Evolutionary conservation across 495 filamentous ascomycete genomes (phyloP), one percentile per base, ranked within the genome.

Genomic region (Aspergillus avenaceus): DNA sequence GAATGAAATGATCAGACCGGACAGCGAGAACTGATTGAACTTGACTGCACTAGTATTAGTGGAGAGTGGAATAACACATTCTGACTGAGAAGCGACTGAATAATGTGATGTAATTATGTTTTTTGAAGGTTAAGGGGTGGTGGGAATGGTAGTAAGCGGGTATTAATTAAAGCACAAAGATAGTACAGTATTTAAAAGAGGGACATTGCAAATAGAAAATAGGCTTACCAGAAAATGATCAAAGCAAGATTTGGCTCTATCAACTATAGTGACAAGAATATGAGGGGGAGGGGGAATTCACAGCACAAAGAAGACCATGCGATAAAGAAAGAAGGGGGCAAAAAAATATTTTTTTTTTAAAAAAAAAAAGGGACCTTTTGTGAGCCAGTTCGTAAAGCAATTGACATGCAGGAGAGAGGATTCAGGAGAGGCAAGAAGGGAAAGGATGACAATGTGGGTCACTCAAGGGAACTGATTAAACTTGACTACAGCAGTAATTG

Each of bases 361-460:
- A 31, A 18, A 31, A 9, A 21, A 21, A 4, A 26, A 21, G 8
- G 8, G 18, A 3, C 8, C 18, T 36, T 13, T 36, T 8, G 16
- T 28, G 45, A 47, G 29, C 29, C 16, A 47, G 28, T 22, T 22
- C 5, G 19, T 26, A 31, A 19, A 34, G 11, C 29, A 29, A 47
- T 28, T 47, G 45, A 47, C 31, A 47, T 47, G 45, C 45, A 47
- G 31, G 45, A 47, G 34, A 38, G 8, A 13, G 45, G 31, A 34
- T 47, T 37, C 45, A 47, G 45, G 45, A 36, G 45, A 37, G 29
- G 13, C 19, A n/a, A n/a, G 29, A 31, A 45, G 42, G 42, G 23
- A 45, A 45, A 25, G 26, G 26, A 45, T 32, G 26, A 45, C 42
- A 45, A 31, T 18, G 42, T 45, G 42, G 42, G 42, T 45, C 42